Conservation (phyloP, 768 basidiomycete genomes). For the Xerocomellus intermedius region DNA sequence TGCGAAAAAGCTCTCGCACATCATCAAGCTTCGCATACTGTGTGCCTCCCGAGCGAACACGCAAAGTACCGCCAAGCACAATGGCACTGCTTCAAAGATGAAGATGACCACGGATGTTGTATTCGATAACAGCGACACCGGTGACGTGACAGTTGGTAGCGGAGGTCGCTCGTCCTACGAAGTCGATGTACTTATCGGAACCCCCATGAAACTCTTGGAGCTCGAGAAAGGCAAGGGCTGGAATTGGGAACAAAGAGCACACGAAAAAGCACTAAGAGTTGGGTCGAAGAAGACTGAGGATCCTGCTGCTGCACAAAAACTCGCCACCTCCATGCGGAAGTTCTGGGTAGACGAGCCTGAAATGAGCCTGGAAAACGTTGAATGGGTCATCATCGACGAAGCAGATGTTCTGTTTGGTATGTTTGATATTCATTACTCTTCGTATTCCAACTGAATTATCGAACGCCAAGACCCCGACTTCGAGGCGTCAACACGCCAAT, state of each 20-base stretch:
- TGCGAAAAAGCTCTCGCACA: slow-evolving; percentile 73
- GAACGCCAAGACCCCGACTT: slow-evolving; percentile 71
- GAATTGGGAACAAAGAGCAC: slow-evolving; percentile 41
- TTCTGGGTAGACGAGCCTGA: slow-evolving; percentile 50
- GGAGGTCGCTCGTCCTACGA: slow-evolving; percentile 15
- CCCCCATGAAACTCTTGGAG: slow-evolving; percentile 62
- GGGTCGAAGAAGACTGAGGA: slow-evolving; percentile 33
- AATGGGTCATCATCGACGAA: slow-evolving; percentile 91
- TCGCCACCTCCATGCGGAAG: slow-evolving; percentile 23
- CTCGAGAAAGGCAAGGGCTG: slow-evolving; percentile 54
- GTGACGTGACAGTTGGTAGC: slow-evolving; percentile 30
- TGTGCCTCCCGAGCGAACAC: slow-evolving; percentile 67
- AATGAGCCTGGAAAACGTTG: slow-evolving; percentile 65
- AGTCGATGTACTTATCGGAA: slow-evolving; percentile 64
- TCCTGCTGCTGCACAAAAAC: slow-evolving; percentile 8
- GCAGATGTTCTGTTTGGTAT: slow-evolving; percentile 87
- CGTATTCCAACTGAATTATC: not conserved
- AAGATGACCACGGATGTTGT: slow-evolving; percentile 14
- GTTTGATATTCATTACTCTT: slow-evolving; percentile 14
- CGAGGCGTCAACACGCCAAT: slow-evolving; percentile 62
- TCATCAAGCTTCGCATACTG: slow-evolving; percentile 70
- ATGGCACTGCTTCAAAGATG: slow-evolving; percentile 52
- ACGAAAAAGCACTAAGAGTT: slow-evolving; percentile 22
- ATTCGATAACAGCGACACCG: slow-evolving; percentile 23
- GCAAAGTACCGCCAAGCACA: slow-evolving; percentile 20